Conservation (phyloP, 1,139 yeast genomes). For the Lodderomyces theae region DNA sequence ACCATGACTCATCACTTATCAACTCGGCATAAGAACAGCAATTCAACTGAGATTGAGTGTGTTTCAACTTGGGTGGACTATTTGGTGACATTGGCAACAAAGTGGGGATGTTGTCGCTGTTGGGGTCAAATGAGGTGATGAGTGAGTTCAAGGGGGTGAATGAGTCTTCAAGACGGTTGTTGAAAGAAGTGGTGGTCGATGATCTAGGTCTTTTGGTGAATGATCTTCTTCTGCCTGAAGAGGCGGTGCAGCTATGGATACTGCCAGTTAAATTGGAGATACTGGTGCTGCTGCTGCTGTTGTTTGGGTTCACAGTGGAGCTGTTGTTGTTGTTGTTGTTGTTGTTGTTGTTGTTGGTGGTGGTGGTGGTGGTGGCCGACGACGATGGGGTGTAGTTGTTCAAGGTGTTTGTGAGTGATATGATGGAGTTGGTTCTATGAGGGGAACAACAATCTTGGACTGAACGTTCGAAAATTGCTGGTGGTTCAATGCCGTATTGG, state of each 20-base stretch:
- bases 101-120: background rate
- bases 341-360: conserved; percentile 2
- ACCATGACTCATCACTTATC: conserved; percentile 50
- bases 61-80: conserved; percentile 33
- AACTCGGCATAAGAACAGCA: conserved; percentile 82
- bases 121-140: background rate
- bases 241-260: background rate
- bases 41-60: conserved; percentile 53
- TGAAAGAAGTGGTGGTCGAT: background rate
- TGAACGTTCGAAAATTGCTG: conserved; percentile 55
- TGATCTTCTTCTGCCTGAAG: background rate
- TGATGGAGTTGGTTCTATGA: conserved; percentile 11
- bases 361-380: conserved; percentile 14
- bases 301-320: no score
- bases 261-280: background rate
- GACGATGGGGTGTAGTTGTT: conserved; percentile 7
- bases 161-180: conserved; percentile 2
- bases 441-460: conserved; percentile 46
- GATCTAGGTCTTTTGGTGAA: background rate
- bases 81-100: conserved; percentile 13
- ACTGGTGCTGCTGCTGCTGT: background rate
- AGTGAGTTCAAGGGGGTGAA: background rate
- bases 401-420: conserved; percentile 9
- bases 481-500: background rate
- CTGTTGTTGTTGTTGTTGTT: background rate